Conservation (phyloP, 768 basidiomycete species). For the Calocybe gangraenosa region DNA sequence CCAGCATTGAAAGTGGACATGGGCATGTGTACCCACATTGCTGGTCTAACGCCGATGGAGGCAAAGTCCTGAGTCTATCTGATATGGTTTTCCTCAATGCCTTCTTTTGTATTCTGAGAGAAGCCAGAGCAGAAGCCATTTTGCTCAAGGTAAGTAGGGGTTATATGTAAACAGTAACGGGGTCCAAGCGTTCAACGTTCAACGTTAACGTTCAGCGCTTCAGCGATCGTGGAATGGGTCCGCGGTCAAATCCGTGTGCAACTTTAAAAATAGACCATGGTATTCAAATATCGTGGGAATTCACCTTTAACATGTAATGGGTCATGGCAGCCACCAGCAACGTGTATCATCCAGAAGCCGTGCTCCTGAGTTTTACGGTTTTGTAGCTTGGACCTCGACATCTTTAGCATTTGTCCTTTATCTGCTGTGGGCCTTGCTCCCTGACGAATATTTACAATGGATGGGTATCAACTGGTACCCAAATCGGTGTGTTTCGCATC, state of each 20-base stretch:
- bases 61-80: constrained; percentile 39
- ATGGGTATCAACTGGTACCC: constrained; percentile 84
- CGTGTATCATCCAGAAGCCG: constrained; percentile 38
- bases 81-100: constrained; percentile 49
- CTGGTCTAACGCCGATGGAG: constrained; percentile 40
- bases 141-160: no score
- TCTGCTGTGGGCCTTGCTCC: constrained; percentile 76
- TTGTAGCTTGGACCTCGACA: constrained; percentile 80
- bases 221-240: no score
- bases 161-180: no score
- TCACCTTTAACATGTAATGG: no score
- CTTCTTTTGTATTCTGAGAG: constrained; percentile 47
- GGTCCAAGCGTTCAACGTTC: not conserved
- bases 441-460: constrained; percentile 62
- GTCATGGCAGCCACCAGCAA: not conserved
- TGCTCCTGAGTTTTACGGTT: constrained; percentile 87
- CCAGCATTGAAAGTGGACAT: not conserved
- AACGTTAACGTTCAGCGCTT: not conserved
- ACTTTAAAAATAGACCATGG: no score
- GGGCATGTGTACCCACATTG: constrained; percentile 72
- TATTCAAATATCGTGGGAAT: no score
- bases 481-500: constrained; percentile 51
- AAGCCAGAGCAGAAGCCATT: constrained; percentile 11
- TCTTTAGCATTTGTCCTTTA: constrained; percentile 66
- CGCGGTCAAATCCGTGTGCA: no score